Percentiles rank a stretch among this genome's conserved stretches.
These are phyloP conservation scores for Entoloma clypeatum DNA, from an alignment of 1,284 basidiomycete genomes.

Conservation along the genomic window DNA sequence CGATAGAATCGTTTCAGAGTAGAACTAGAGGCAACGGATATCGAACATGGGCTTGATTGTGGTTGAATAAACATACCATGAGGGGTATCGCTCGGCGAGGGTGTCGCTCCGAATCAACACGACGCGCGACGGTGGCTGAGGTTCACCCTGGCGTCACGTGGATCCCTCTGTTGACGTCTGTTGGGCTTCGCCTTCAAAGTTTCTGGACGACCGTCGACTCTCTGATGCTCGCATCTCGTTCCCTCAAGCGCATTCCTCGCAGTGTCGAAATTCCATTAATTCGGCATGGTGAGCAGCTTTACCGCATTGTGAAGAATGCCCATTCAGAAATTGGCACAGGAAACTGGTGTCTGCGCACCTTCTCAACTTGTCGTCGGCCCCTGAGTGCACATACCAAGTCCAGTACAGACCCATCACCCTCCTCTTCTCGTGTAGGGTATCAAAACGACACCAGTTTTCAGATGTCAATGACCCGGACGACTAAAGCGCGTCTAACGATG, in stretches of 20 bases:
- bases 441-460: slow-evolving; percentile 26
- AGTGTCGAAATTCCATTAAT: too few species aligned
- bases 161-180: slow-evolving; percentile 16
- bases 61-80: slow-evolving; percentile 30
- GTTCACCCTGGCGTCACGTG: slow-evolving; percentile 15
- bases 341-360: background rate
- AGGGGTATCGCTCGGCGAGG: slow-evolving; percentile 22
- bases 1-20: slow-evolving; percentile 89
- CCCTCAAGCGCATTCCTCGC: slow-evolving; percentile 36
- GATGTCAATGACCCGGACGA: slow-evolving; percentile 22
- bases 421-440: too few species aligned
- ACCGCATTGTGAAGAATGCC: background rate
- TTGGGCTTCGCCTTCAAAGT: slow-evolving; percentile 20
- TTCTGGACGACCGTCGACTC: slow-evolving; percentile 1
- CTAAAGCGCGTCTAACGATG: slow-evolving; percentile 35
- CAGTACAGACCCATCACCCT: too few species aligned
- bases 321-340: background rate
- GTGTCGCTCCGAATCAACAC: slow-evolving; percentile 16
- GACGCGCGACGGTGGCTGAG: slow-evolving; percentile 28
- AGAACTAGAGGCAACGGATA: slow-evolving; percentile 54
- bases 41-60: slow-evolving; percentile 1
- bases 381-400: background rate
- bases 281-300: too few species aligned
- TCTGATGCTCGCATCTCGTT: slow-evolving; percentile 40
- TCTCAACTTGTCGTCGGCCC: background rate